Base-by-base conservation (phyloP, 371 early-diverging fungal species). In the Lichtheimia ramosa region DNA sequence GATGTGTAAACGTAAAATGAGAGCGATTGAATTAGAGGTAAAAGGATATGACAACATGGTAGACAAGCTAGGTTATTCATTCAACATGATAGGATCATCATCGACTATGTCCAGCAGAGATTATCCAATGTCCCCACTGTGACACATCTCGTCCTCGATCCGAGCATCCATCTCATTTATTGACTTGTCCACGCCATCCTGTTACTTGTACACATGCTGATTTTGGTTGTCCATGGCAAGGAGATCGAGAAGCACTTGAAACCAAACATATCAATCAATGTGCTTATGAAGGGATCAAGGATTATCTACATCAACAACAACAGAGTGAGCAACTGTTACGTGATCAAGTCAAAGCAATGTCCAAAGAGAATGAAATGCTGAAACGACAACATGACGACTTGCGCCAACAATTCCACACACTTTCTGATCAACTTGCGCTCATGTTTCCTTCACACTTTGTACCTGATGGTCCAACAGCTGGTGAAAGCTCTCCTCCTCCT, bases 181-280 rank as follows among this genome's bases (percentile, higher is more conserved):
- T 62, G 14, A 69, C 70, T 1, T 90, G 89, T 53, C 81, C 83
- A 20, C 68, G 77, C 48, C 77, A 74, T 24, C 71, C 70, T 28
- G 69, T 87, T 0, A 40, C 64, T 0, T 90, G 91, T 63, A 41
- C 62, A 1, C 73, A 83, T 21, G 53, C 69, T 15, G 72, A 76
- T 15, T 84, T 81, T 60, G 89, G 91, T 1, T 91, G 91, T 61
- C 52, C 65, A 5, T 91, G 91, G 91, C 61, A 57, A 16, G 88
- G 87, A 3, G 71, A 74, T 28, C 69, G 84, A 13, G 66, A 68
- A 34, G 64, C 71, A 3, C 54, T 80, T 25, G 54, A 61, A 5
- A 58, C 66, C 6, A 61, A 60, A 0, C 89, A 89, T 62, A 56
- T 69, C 7, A 50, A 67, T 1, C 53, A 61, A 8, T 91, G 91